Base-by-base conservation (phyloP, 1,284 basidiomycete species). In the Cerrena zonata region DNA sequence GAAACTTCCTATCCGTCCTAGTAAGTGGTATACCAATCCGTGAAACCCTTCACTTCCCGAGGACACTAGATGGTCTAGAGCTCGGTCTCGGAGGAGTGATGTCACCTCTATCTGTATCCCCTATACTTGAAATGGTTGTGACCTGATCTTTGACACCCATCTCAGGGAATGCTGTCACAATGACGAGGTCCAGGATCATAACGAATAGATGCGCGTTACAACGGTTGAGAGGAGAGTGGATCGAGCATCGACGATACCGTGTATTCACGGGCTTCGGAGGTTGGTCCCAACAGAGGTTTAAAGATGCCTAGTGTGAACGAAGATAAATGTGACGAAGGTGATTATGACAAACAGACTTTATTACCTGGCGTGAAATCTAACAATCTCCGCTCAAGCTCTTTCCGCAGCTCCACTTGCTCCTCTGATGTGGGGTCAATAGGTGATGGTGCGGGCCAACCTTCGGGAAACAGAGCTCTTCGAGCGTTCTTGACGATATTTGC, bases 391-490 rank as follows among this genome's bases (percentile, higher is more conserved):
- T 79, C 62, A 13, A 88, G 64, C 47, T 69, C 68, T n/a, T 76
- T 73, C 21, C 78, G 76, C 49, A 87, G 70, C 34, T 69, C 71
- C 2, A 70, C 68, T 61, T 89, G 86, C 63, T 90, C 86, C 58
- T 87, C 86, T 0, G 70, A 69, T 0, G 80, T 80, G 22, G 89
- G 90, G 47, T 88, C 84, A 2, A 74, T 68, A 4, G 83, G 79
- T 1, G 80, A 64, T 0, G 80, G 78, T 0, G 77, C 83, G 1
- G 89, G 88, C 67, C 88, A 89, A 19, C 89, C 90, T 53, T 85
- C 82, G 3, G 91, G 89, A 61, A 91, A 92, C 36, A 93, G 72
- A 2, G 80, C 75, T 21, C 74, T 73, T 57, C 87, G 88, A 5
- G 78, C 70, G 5, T 71, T 61, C 43, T 77, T 74, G 24, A 79